Evolutionary conservation across 768 basidiomycete species (phyloP), one percentile per base, ranked within the genome.

Genomic region (Mycena vitilis): DNA sequence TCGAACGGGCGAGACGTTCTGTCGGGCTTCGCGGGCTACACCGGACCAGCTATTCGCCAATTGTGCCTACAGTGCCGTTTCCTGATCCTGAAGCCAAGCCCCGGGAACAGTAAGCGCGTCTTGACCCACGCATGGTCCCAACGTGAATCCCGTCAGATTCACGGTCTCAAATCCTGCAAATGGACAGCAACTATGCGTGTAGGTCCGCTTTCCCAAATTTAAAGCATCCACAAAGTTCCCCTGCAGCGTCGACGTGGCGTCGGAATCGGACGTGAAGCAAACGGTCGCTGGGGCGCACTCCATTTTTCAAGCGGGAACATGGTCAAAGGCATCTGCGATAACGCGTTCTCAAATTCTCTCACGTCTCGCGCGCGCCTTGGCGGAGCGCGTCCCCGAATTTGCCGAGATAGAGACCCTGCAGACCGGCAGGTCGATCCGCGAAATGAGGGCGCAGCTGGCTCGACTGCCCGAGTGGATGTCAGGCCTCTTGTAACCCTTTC

Each of bases 401-500:
- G 91, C 92, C 2, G 76, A 79, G 45, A 79, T 91, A 22, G 94
- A 95, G 78, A 87, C 88, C 2, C 65, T 89, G 55, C 94, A 95
- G 77, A 95, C 94, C 0, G 94, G 94, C 13, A 84, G 93, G 61
- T 82, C 92, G n/a, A 89, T 94, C 53, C 84, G 92, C 15, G 94
- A 96, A 78, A 95, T 96, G 93, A 87, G 83, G 22, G 88, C 88
- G 0, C 95, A 96, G 78, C 83, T 96, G 5, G 81, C 85, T 1
- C 84, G 95, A 45, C 82, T 95, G 42, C 93, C 94, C 7, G 93
- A 95, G 78, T 96, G 95, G 95, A 83, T 95, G 92, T 94, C 71
- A 77, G 91, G 66, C 38, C 53, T 25, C 44, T 45, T 63, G 8
- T 22, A 61, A 70, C 68, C 56, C 61, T 42, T 8, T 10, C 16